Evolutionary conservation across 495 filamentous ascomycete species (phyloP), one percentile per base, ranked within the genome.

Genomic region (Terfezia claveryi): DNA sequence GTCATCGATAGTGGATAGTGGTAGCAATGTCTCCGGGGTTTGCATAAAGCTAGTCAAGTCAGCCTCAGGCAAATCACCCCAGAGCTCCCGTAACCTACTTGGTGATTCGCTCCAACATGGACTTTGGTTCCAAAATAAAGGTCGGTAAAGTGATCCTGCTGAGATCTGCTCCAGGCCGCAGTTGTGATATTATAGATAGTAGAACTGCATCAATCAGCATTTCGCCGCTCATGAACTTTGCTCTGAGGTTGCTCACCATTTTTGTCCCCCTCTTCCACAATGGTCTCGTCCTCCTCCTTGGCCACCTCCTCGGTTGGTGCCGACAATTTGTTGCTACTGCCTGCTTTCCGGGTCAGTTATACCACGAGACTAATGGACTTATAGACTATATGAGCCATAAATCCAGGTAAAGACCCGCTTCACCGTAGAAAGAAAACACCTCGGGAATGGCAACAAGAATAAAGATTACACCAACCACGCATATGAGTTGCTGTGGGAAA

Each of bases 31-130:
- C 68, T 99, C 91, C 50, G 91, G 92, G 68, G 96, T 92, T 61
- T 91, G 89, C 91, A 99, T 99, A 74, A 99, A 99, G 72, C 89
- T 95, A 65, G 27, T 32, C 27, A 53, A 50, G 67, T 32, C 59
- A 52, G 23, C 37, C 58, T 41, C 16, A 44, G 32, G 2, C 44
- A 20, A 49, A 11, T 49, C 44, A 49, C 27, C 27, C 27, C 27
- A 49, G 44, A 14, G 44, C 44, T 49, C 9, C 44, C 6, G 23
- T 6, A n/a, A 56, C 73, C 54, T 76, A 94, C 88, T 98, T 99
- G 62, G 91, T 99, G 61, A 99, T 99, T 37, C 91, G 76, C 70
- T 99, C 91, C 63, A 99, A 69, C 91, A 99, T 99, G 58, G 87
- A 94, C 63, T 85, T 80, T 4, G 91, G 91, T 67, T 99, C 91